These are phyloP conservation scores for Pisolithus marmoratus DNA, from an alignment of 768 basidiomycete genomes.

Conservation along the genomic window DNA sequence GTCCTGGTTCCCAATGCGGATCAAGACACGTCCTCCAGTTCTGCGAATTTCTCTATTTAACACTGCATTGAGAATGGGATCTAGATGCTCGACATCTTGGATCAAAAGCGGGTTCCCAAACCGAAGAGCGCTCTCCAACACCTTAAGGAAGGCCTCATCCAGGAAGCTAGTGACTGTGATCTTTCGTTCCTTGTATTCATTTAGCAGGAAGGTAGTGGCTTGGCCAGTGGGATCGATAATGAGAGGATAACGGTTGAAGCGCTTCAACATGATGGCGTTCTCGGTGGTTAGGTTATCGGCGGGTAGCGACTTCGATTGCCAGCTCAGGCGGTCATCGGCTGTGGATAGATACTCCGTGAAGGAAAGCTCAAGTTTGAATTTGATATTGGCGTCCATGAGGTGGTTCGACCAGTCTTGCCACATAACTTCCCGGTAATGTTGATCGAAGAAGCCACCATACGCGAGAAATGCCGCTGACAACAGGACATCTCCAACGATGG, in stretches of 20 bases:
- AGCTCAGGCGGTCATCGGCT: constrained; percentile 90
- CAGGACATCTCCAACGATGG: constrained; percentile 94
- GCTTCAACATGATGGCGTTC: constrained; percentile 99
- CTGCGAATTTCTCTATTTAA: constrained; percentile 94
- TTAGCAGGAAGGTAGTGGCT: constrained; percentile 88
- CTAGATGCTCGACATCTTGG: constrained; percentile 95
- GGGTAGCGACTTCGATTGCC: constrained; percentile 95
- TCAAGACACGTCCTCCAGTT: constrained; percentile 95
- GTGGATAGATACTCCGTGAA: constrained; percentile 95
- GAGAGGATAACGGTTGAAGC: constrained; percentile 95
- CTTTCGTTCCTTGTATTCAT: constrained; percentile 93
- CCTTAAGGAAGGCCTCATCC: constrained; percentile 98
- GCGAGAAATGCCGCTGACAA: constrained; percentile 95
- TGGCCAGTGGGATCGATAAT: constrained; percentile 98
- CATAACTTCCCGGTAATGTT: constrained; percentile 95
- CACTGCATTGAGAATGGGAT: constrained; percentile 95
- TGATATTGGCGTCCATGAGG: constrained; percentile 82
- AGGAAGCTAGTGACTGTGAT: constrained; percentile 98
- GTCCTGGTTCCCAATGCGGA: constrained; percentile 94
- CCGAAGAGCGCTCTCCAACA: constrained; percentile 95
- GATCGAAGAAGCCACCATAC: constrained; percentile 98
- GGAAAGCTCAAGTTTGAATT: constrained; percentile 88
- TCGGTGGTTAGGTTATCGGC: constrained; percentile 94
- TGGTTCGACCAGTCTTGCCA: constrained; percentile 95
- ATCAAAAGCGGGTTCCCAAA: constrained; percentile 97